These are phyloP conservation scores for Calonectria fujianensis DNA, from an alignment of 2,329 filamentous ascomycete genomes.

Conservation along the genomic window DNA sequence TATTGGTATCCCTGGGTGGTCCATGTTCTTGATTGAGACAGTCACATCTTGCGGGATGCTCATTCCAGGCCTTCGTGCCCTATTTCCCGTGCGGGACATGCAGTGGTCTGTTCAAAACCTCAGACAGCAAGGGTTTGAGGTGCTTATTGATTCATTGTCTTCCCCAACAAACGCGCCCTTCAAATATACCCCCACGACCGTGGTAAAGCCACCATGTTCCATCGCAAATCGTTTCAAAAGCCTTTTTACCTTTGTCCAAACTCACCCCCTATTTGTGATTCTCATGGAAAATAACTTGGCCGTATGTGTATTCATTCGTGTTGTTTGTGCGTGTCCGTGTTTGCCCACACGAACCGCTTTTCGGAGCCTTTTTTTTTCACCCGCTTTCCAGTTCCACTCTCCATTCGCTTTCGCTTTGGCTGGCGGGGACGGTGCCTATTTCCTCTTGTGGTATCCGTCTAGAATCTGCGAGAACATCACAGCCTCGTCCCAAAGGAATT, in stretches of 20 bases:
- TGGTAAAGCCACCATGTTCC: conserved; percentile 30
- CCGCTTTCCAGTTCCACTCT: neutral
- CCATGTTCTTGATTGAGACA: conserved; percentile 37
- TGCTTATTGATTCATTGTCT: conserved; percentile 35
- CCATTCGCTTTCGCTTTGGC: neutral
- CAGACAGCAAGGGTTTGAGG: conserved; percentile 34
- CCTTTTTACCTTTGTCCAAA: neutral
- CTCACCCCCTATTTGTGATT: neutral
- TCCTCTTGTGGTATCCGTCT: conserved; percentile 22
- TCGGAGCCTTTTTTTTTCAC: neutral
- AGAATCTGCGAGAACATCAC: conserved; percentile 26
- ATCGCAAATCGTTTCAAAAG: conserved; percentile 20
- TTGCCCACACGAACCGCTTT: neutral
- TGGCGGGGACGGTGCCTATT: neutral
- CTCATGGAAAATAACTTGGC: neutral
- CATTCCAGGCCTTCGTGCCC: conserved; percentile 38
- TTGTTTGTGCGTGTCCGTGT: neutral
- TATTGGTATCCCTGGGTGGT: conserved; percentile 36
- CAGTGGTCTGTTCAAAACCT: conserved; percentile 44
- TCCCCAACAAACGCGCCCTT: conserved; percentile 45
- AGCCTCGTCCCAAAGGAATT: neutral
- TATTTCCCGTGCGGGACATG: conserved; percentile 35
- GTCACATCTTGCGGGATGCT: conserved; percentile 32
- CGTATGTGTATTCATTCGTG: neutral
- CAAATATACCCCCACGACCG: conserved; percentile 42